Conservation (phyloP, 768 basidiomycete genomes). For the Lentinus tigrinus region DNA sequence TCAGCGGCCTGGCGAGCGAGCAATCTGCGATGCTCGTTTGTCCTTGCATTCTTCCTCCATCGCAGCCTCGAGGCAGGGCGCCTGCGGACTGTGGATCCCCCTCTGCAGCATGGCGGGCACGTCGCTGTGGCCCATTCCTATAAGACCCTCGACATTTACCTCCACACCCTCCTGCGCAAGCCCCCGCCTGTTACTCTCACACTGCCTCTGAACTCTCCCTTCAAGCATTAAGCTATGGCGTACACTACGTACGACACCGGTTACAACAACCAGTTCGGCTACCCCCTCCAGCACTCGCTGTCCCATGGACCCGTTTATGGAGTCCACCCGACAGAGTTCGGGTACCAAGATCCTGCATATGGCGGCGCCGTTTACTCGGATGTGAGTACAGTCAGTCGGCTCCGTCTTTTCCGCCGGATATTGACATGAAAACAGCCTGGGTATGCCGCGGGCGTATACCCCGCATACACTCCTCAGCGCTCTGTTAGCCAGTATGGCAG, state of each 20-base stretch:
- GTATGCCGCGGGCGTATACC: constrained; percentile 43
- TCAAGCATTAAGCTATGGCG: constrained; percentile 31
- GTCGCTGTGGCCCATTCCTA: background rate
- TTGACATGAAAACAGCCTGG: background rate
- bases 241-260: constrained; percentile 40
- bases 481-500: constrained; percentile 23
- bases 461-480: constrained; percentile 37
- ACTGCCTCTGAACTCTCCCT: constrained; percentile 3
- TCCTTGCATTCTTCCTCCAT: constrained; percentile 9
- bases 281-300: constrained; percentile 26
- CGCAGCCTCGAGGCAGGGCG: constrained; percentile 7
- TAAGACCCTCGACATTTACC: background rate
- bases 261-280: constrained; percentile 36
- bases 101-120: background rate
- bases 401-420: background rate
- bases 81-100: background rate
- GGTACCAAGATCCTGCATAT: constrained; percentile 41
- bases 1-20: background rate
- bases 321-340: constrained; percentile 16
- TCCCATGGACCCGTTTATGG: constrained; percentile 24
- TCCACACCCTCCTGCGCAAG: background rate
- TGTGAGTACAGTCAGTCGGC: constrained; percentile 29
- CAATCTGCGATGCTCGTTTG: background rate
- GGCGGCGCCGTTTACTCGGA: constrained; percentile 41
- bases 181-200: constrained; percentile 3